These are phyloP conservation scores for Pythium sukuiense DNA, from an alignment of 352 stramenopile species.

Conservation along the genomic window DNA sequence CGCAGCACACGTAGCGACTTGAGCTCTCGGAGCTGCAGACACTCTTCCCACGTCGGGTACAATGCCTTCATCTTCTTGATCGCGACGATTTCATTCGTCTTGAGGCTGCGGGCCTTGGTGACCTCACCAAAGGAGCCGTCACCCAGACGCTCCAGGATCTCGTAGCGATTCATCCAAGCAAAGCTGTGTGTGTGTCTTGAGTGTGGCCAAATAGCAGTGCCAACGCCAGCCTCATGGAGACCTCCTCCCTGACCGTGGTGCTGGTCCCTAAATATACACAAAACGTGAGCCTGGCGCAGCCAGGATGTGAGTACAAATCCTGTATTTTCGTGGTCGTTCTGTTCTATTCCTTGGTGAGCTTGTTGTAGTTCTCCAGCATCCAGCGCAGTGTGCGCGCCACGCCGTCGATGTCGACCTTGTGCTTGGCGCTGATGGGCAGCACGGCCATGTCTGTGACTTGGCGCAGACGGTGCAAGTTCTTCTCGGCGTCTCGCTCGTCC, in stretches of 20 bases:
- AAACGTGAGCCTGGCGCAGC: background rate
- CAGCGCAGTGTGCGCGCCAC: constrained; percentile 66
- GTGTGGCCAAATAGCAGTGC: background rate
- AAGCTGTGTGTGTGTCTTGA: background rate
- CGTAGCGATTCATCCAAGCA: constrained; percentile 86
- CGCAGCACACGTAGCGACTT: constrained; percentile 72
- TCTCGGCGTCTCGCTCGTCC: constrained; percentile 81
- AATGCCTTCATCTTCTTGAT: constrained; percentile 87
- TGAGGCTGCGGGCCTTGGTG: constrained; percentile 86
- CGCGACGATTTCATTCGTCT: constrained; percentile 89
- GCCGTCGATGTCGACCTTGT: constrained; percentile 87
- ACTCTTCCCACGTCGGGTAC: constrained; percentile 82
- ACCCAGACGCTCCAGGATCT: constrained; percentile 90
- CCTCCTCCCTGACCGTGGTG: no score
- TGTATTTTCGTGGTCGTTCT: background rate
- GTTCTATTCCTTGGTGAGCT: constrained; percentile 44
- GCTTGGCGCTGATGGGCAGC: constrained; percentile 80
- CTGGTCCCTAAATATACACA: background rate
- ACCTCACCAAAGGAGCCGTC: constrained; percentile 95
- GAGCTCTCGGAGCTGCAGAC: constrained; percentile 79
- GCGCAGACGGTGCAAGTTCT: constrained; percentile 72
- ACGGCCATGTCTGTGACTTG: constrained; percentile 73
- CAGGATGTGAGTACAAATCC: background rate
- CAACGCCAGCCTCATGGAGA: background rate
- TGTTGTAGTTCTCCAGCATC: constrained; percentile 49